Conservation (phyloP, 164 flowering plant species). For the Aristolochia fimbriata region DNA sequence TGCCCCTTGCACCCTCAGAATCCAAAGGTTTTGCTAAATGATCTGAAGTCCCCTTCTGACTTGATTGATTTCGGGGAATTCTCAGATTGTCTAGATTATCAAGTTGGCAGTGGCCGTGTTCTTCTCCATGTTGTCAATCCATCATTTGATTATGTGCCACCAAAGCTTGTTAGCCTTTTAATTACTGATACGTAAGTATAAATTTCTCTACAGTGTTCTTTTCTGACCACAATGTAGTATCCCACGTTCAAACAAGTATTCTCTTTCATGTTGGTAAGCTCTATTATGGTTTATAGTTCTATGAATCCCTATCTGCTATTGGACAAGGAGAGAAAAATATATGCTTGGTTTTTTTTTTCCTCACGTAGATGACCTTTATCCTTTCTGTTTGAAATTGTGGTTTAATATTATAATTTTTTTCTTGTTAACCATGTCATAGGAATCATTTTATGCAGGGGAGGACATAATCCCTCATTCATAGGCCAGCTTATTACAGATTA, state of each 20-base stretch:
- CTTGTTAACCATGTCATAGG: not conserved
- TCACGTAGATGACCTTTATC: not conserved
- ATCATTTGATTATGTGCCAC: constrained; percentile 95
- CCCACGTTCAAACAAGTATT: no score
- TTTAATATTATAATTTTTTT: not conserved
- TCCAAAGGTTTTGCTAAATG: constrained; percentile 92
- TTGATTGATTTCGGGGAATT: constrained; percentile 94
- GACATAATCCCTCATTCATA: constrained; percentile 95
- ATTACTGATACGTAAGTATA: constrained; percentile 94
- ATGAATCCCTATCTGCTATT: no score
- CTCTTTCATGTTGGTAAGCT: no score
- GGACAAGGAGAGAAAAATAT: no score
- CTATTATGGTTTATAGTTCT: no score
- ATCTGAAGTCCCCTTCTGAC: constrained; percentile 92
- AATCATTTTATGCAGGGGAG: constrained; percentile 58
- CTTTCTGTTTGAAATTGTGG: not conserved
- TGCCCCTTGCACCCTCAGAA: constrained; percentile 98
- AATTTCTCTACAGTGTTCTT: not conserved
- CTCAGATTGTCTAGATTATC: constrained; percentile 94
- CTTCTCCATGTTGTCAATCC: constrained; percentile 96
- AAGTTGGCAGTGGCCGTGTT: constrained; percentile 61
- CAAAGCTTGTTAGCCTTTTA: constrained; percentile 91
- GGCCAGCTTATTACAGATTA: constrained; percentile 92
- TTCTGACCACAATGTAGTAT: no score
- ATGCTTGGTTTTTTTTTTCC: no score